Base-by-base conservation (phyloP, 306 rosid species). In the Sophora flavescens region DNA sequence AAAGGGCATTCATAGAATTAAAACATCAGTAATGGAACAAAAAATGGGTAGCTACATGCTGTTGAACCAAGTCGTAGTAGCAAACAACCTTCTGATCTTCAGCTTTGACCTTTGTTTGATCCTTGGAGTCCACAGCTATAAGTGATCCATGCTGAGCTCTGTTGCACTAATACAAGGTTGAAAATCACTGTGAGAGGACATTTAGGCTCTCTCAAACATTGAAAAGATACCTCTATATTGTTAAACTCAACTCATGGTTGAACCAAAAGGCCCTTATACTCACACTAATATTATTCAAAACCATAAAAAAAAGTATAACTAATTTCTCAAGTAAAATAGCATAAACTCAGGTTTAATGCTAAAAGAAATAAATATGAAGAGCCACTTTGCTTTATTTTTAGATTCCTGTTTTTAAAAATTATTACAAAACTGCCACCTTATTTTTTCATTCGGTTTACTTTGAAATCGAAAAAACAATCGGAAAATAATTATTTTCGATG, bases 11-110 rank as follows among this genome's bases (percentile, higher is more conserved):
- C 60, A 57, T 38, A 5, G 42, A 66, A 65, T 65, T 18, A 36
- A 57, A 51, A 16, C 58, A 17, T 72, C 4, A 81, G 17, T 2
- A 48, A 77, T 32, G 11, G 13, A 67, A 62, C 67, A 50, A 6
- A 59, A 59, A 35, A 14, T 38, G 22, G 16, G 41, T 50, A 53
- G 50, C 50, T 26, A 47, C 13, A 38, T 64, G 60, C 6, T 17
- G 26, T 12, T 32, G 35, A 58, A 45, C 42, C 13, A 68, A 76
- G 17, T 32, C 26, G 0, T 1, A 6, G 36, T 3, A 8, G 36
- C 54, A 18, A 63, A 42, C 12, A 39, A 88, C 93, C 96, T 86
- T 89, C 8, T 86, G 97, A 45, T 89, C 96, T 63, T 84, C 85
- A 56, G 81, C 44, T 85, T 76, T 89, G 41, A 26, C 65, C 85